Percentiles rank a stretch among this genome's conserved stretches.
Conservation (phyloP, 106 monocot species). For the Allium fistulosum region DNA sequence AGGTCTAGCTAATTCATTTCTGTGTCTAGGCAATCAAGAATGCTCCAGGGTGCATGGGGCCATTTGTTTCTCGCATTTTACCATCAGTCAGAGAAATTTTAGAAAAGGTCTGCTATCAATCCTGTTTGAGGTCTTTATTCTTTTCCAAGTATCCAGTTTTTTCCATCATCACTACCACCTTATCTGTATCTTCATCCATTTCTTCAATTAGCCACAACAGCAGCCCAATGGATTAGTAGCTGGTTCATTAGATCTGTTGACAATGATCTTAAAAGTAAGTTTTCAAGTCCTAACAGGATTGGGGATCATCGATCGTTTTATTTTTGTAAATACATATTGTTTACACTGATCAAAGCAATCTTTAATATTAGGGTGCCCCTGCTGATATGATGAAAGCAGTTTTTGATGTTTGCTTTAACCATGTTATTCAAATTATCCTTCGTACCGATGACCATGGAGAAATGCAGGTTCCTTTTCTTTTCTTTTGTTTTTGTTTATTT, state of each 20-base stretch:
- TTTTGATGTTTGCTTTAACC: constrained; percentile 74
- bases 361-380: constrained; percentile 56
- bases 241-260: constrained; percentile 89
- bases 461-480: constrained; percentile 60
- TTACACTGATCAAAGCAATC: background rate
- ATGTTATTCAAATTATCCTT: constrained; percentile 51
- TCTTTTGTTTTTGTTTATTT: background rate
- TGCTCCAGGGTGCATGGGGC: constrained; percentile 80
- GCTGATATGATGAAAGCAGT: constrained; percentile 58
- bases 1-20: background rate
- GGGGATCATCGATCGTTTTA: background rate
- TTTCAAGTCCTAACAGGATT: background rate
- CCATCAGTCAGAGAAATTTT: constrained; percentile 67
- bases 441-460: constrained; percentile 88
- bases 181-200: constrained; percentile 7
- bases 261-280: constrained; percentile 86
- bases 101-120: constrained; percentile 38
- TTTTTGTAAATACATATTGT: background rate
- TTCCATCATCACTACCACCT: background rate
- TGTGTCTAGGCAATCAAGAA: constrained; percentile 78
- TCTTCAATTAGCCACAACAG: constrained; percentile 45
- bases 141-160: background rate
- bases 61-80: constrained; percentile 69
- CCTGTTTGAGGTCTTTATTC: background rate
- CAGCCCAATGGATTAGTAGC: constrained; percentile 73